Evolutionary conservation across 2,329 filamentous ascomycete genomes (phyloP), one percentile per base, ranked within the genome.

Genomic region (Arthrobotrys conoides): DNA sequence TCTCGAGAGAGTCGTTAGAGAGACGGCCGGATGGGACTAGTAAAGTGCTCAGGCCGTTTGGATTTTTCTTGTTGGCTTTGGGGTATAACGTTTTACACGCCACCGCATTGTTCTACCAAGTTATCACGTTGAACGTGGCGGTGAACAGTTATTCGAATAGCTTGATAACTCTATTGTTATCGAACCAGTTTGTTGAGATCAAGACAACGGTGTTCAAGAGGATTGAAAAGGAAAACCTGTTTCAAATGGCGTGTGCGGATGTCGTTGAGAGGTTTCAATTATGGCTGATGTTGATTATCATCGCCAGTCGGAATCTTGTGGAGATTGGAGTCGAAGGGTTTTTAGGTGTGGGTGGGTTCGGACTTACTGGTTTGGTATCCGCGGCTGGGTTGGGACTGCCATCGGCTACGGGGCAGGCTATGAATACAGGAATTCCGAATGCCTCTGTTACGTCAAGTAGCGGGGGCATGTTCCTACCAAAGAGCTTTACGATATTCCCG

Each of bases 81-180:
- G 87, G 89, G 0, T 99, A 99, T 86, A 97, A 95, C 72, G 91
- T 96, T 53, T 87, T 92, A 3, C 96, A 99, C 84, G 91, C 95
- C 0, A 91, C 94, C 0, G 91, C 93, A 0, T 87, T 99, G 0
- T 98, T 99, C 85, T 98, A 97, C 84, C 96, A 99, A 83, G 95
- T 98, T 81, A 97, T 99, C 82, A 97, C 96, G 0, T 88, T 99
- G 68, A 99, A 99, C 80, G 96, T 99, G 2, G 96, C 96, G 0
- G 95, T 99, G 82, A 99, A 99, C 84, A 97, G 95, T 0, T 99
- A 99, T 84, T 97, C 94, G 0, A 99, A 99, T 83, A 95, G 96
- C 0, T 87, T 99, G 3, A 87, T 99, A 38, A 97, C 96, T 0
- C 88, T 99, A 0, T 87, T 99, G 1, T 90, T 99, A 83, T 97